Conservation (phyloP, 148 eudicot species). For the Vaccinium corymbosum region DNA sequence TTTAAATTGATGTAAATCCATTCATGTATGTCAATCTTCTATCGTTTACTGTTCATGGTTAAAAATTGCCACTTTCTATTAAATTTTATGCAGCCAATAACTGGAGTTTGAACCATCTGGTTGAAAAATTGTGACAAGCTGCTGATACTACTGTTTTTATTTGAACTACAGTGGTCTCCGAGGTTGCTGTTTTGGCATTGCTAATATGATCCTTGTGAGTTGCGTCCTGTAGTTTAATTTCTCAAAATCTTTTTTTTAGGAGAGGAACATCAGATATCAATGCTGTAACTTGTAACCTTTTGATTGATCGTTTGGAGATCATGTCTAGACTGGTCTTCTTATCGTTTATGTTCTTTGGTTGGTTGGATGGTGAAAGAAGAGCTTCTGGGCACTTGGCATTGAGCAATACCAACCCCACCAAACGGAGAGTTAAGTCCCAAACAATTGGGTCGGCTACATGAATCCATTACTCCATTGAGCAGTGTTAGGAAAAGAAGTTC, state of each 20-base stretch:
- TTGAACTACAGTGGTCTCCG: constrained; percentile 74
- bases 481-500: not conserved
- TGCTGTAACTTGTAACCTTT: constrained; percentile 1
- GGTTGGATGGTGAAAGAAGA: not conserved
- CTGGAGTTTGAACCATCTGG: constrained; percentile 18
- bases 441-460: too few relatives aligned
- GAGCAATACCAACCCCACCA: too few relatives aligned
- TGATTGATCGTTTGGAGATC: not conserved
- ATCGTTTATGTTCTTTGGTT: not conserved
- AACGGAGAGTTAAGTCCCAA: too few relatives aligned
- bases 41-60: not conserved
- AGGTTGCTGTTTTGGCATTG: constrained; percentile 88
- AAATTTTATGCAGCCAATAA: not conserved
- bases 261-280: not conserved
- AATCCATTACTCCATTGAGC: not conserved
- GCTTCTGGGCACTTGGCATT: not conserved
- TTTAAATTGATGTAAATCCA: not conserved
- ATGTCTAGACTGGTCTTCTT: not conserved
- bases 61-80: not conserved
- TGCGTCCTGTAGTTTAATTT: not conserved
- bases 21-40: not conserved
- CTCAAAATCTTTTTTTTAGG: not conserved
- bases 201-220: constrained; percentile 99
- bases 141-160: constrained; percentile 23
- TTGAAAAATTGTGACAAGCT: not conserved